These are phyloP conservation scores for Hibiscus trionum DNA, from an alignment of 345 rosid genomes.

Conservation along the genomic window DNA sequence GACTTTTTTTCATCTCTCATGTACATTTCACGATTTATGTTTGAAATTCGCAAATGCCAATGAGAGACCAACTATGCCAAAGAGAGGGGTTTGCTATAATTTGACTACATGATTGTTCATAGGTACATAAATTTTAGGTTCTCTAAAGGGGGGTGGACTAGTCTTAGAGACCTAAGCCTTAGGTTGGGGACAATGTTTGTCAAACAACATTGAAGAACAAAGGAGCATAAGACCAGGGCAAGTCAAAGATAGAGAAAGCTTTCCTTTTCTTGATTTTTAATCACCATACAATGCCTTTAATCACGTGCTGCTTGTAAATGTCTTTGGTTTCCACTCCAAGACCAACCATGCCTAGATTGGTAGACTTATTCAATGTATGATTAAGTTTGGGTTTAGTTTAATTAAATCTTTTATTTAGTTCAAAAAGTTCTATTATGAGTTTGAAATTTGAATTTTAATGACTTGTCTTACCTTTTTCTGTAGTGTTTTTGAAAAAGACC, in stretches of 20 bases:
- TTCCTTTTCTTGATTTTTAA: not conserved
- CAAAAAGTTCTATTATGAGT: too few relatives aligned
- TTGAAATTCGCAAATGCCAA: not conserved
- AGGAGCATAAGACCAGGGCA: not conserved
- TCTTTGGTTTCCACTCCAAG: not conserved
- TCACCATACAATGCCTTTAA: not conserved
- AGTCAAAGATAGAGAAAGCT: not conserved
- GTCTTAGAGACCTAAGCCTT: not conserved
- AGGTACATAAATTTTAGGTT: not conserved
- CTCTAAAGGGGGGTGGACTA: not conserved
- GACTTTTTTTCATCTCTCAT: not conserved
- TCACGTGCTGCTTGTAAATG: not conserved
- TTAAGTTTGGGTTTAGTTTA: not conserved
- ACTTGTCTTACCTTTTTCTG: too few relatives aligned
- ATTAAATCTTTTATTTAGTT: too few relatives aligned
- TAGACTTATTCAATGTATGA: not conserved
- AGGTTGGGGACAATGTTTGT: slow-evolving; percentile 3
- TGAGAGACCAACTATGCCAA: not conserved
- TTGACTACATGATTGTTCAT: not conserved
- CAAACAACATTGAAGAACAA: not conserved
- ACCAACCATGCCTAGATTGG: not conserved
- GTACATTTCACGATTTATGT: not conserved
- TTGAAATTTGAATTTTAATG: too few relatives aligned
- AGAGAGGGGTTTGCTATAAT: not conserved
- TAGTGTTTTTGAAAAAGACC: too few relatives aligned